These are phyloP conservation scores for Xylariomycetidae sp. DNA, from an alignment of 2,329 filamentous ascomycete genomes.

Conservation along the genomic window DNA sequence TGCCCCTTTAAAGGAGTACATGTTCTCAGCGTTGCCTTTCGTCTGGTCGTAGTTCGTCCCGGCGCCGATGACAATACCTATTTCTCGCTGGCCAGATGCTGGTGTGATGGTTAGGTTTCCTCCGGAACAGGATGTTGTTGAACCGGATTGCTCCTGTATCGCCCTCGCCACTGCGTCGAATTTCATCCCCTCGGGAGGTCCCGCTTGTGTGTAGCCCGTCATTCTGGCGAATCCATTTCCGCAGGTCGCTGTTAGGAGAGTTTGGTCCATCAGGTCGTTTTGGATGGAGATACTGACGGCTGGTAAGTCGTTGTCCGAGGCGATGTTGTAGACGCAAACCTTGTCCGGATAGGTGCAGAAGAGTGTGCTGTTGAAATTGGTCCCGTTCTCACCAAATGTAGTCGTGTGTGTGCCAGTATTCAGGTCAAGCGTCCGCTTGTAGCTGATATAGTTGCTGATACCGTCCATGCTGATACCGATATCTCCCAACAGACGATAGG, in stretches of 20 bases:
- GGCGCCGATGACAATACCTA: constrained; percentile 38
- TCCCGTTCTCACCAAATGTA: constrained; percentile 25
- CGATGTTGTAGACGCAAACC: constrained; percentile 25
- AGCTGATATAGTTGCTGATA: constrained; percentile 25
- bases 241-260: constrained; percentile 28
- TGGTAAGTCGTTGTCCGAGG: constrained; percentile 28
- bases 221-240: constrained; percentile 26
- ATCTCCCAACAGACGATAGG: constrained; percentile 43
- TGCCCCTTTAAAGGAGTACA: constrained; percentile 44
- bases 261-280: constrained; percentile 31
- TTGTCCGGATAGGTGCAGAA: constrained; percentile 42
- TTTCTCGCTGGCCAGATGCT: constrained; percentile 12
- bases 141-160: constrained; percentile 9
- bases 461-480: constrained; percentile 34
- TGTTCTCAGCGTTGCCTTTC: constrained; percentile 37
- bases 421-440: constrained; percentile 40
- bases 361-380: constrained; percentile 27
- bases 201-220: constrained; percentile 33
- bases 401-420: constrained; percentile 35
- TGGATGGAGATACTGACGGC: constrained; percentile 35
- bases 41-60: constrained; percentile 46
- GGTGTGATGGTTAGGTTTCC: constrained; percentile 26
- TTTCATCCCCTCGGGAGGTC: constrained; percentile 37
- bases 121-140: constrained; percentile 10
- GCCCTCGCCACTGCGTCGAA: constrained; percentile 35